Evolutionary conservation across 2,329 filamentous ascomycete genomes (phyloP), one percentile per base, ranked within the genome.

Genomic region (Beauveria bassiana): DNA sequence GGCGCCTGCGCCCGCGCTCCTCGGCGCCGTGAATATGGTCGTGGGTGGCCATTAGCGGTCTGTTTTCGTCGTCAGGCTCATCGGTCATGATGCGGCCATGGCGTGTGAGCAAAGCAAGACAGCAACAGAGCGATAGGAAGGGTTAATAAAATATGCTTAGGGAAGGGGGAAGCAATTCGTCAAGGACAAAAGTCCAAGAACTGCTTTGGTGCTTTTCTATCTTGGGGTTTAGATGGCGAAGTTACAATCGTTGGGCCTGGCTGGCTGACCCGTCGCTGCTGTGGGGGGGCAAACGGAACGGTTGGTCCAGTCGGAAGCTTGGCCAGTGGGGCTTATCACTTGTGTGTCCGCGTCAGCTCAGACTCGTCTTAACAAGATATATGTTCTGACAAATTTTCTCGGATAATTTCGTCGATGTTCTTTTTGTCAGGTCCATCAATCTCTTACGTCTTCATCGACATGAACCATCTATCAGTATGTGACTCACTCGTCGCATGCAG

Each of bases 31-130:
- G 22, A 47, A 64, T 59, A 40, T 58, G 22, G 53, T 38, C 20
- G 53, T 28, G 46, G 20, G 1, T 40, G 53, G 61, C 65, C 65
- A 70, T 66, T 59, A 70, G 66, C 43, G 68, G 68, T 59, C 64
- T 63, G 47, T 62, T 65, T 64, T 70, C 68, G 53, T 63, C 61
- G 61, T 62, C 61, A 34, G 49, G 43, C 53, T 61, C 59, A 60
- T 61, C 59, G 38, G 42, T 55, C 66, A 67, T 66, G 31, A 34
- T 63, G 65, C 12, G 24, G 38, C 52, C 51, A 61, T 50, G 45
- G 59, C 43, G 50, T 40, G 31, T 20, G 28, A 31, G 18, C 10
- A 20, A 42, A 10, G 6, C 38, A 26, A 46, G n/a, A 24, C 1
- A 14, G 42, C 10, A n/a, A 18, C 12, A 14, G 12, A 38, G 34